phyloP scores from a whole-genome alignment of 139 green algal species.

The Parachlorella kessleri region DNA sequence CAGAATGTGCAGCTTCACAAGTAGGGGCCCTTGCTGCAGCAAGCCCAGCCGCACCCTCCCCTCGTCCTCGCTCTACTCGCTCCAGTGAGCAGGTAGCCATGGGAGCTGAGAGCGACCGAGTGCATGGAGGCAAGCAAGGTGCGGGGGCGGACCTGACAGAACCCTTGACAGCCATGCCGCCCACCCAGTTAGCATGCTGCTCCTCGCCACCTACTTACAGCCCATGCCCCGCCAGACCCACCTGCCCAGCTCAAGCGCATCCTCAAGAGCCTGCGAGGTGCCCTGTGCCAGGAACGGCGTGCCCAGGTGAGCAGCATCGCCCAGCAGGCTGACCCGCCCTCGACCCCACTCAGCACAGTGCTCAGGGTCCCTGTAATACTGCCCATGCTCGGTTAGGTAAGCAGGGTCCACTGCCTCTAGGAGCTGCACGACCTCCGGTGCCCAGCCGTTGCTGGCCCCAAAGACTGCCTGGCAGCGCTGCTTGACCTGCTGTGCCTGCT shows the following conservation, averaged over 20 bases:
- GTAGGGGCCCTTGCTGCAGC: too few relatives aligned
- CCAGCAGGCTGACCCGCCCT: slow-evolving; percentile 14
- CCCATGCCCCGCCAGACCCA: background rate
- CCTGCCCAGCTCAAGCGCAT: slow-evolving; percentile 19
- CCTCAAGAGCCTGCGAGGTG: slow-evolving; percentile 10
- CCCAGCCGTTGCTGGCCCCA: background rate
- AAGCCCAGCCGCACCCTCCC: too few relatives aligned
- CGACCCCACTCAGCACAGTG: background rate
- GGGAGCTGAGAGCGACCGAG: too few relatives aligned
- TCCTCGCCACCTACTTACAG: too few relatives aligned
- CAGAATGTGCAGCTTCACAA: too few relatives aligned
- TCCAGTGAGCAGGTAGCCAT: too few relatives aligned
- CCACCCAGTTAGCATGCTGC: background rate
- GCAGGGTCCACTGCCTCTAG: background rate
- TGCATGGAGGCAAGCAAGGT: too few relatives aligned
- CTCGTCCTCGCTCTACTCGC: too few relatives aligned
- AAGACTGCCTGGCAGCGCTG: background rate
- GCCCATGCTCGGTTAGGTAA: slow-evolving; percentile 18
- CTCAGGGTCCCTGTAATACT: background rate
- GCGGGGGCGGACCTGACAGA: too few relatives aligned
- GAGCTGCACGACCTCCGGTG: background rate
- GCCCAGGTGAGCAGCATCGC: slow-evolving; percentile 27
- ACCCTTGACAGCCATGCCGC: background rate
- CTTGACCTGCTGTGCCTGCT: slow-evolving; percentile 2
- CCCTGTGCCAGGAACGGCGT: slow-evolving; percentile 17